A percentile compares a stretch with the other conserved stretches of the same genome.
phyloP scores from a whole-genome alignment of 805 yeast species.

The Ogataea methylovora region DNA sequence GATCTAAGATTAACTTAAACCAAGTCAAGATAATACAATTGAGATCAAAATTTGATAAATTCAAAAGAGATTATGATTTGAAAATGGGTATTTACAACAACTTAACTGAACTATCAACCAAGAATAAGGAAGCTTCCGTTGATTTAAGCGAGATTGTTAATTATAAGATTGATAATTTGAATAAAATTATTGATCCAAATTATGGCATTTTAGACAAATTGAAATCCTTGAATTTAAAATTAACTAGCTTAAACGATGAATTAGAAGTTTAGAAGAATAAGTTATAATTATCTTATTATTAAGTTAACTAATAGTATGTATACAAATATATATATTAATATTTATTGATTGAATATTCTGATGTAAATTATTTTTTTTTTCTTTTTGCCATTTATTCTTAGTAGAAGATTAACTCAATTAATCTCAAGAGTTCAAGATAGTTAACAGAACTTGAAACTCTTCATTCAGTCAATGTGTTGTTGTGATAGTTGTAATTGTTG shows the following conservation, averaged over 20 bases:
- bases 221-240: conserved; percentile 17
- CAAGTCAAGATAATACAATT: conserved; percentile 11
- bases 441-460: too few relatives aligned
- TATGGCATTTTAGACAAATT: conserved; percentile 21
- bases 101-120: conserved; percentile 7
- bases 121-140: background rate
- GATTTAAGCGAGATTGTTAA: conserved; percentile 4
- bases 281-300: too few relatives aligned
- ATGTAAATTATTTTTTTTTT: too few relatives aligned
- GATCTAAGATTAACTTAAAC: conserved; percentile 18
- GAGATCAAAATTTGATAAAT: conserved; percentile 9
- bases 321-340: too few relatives aligned
- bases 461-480: too few relatives aligned
- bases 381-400: too few relatives aligned
- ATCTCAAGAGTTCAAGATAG: too few relatives aligned
- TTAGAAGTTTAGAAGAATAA: too few relatives aligned
- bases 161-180: conserved; percentile 12
- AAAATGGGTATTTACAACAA: conserved; percentile 10
- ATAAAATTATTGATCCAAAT: conserved; percentile 14
- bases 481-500: background rate
- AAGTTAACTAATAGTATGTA: too few relatives aligned
- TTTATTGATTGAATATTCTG: too few relatives aligned
- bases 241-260: conserved; percentile 4
- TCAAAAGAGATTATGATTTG: conserved; percentile 8
- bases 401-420: too few relatives aligned